A percentile compares a stretch with the other conserved stretches of the same genome.
phyloP scores from a whole-genome alignment of 2,329 filamentous ascomycete species.

The Penicillium italicum region DNA sequence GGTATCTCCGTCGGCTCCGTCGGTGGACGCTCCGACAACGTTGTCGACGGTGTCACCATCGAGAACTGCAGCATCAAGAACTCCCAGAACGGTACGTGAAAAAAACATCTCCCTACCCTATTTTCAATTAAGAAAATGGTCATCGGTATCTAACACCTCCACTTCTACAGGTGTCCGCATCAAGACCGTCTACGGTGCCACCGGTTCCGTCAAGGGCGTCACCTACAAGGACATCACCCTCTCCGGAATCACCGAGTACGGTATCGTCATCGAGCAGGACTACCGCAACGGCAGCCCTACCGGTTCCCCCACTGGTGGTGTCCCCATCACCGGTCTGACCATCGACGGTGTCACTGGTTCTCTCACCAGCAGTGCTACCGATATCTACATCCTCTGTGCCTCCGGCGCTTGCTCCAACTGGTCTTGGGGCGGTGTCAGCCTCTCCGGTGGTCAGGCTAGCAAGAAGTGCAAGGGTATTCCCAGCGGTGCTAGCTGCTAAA shows the following conservation, averaged over 20 bases:
- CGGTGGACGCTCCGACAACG: conserved; percentile 54
- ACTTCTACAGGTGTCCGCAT: conserved; percentile 46
- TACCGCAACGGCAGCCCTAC: conserved; percentile 49
- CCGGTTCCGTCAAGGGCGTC: conserved; percentile 51
- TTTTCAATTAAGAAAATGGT: too few species aligned
- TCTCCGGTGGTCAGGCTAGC: conserved; percentile 52
- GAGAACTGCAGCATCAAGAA: conserved; percentile 47
- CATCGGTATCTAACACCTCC: neutral
- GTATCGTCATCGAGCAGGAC: conserved; percentile 58
- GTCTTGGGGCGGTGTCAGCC: conserved; percentile 49
- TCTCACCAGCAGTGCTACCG: conserved; percentile 32
- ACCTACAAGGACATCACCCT: conserved; percentile 54
- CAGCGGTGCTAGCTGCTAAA: conserved; percentile 34
- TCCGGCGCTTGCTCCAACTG: conserved; percentile 52
- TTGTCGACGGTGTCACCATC: conserved; percentile 52
- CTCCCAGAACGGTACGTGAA: conserved; percentile 54
- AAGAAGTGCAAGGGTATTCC: conserved; percentile 43
- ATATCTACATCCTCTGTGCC: conserved; percentile 56
- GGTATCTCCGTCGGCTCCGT: conserved; percentile 57
- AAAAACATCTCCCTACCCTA: too few species aligned
- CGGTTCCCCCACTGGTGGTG: conserved; percentile 36
- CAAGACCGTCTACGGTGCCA: conserved; percentile 54
- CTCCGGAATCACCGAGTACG: conserved; percentile 49
- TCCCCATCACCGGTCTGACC: conserved; percentile 42
- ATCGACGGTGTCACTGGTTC: conserved; percentile 36